Percentiles rank a stretch among this genome's conserved stretches.
These are phyloP conservation scores for Coniella lustricola DNA, from an alignment of 2,329 filamentous ascomycete genomes.

Conservation along the genomic window DNA sequence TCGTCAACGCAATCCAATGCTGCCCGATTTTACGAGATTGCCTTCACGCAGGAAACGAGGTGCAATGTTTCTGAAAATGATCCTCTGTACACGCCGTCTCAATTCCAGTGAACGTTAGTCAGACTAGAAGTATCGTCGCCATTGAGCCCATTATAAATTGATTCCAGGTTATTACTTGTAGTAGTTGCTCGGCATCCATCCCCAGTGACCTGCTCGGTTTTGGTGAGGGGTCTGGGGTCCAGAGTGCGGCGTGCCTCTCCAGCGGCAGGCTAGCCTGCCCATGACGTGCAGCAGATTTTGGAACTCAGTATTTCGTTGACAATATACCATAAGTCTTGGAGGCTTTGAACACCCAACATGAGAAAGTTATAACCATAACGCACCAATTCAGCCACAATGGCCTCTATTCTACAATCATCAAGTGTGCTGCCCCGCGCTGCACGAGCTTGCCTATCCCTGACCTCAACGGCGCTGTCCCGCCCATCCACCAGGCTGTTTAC, in stretches of 20 bases:
- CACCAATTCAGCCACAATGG: conserved; percentile 5
- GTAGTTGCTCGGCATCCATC: no score
- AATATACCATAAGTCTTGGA: conserved; percentile 5
- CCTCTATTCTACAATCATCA: conserved; percentile 1
- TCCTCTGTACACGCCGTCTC: no score
- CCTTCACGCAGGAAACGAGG: no score
- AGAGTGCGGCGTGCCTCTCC: no score
- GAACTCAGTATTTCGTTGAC: not conserved
- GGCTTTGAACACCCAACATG: conserved; percentile 11
- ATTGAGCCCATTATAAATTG: no score
- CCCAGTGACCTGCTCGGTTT: no score
- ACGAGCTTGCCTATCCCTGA: not conserved
- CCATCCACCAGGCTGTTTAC: conserved; percentile 4
- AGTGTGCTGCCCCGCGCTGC: conserved; percentile 2
- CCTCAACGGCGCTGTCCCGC: not conserved
- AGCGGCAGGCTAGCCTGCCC: conserved; percentile 5
- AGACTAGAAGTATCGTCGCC: no score
- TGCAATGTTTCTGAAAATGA: no score
- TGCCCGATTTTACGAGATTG: no score
- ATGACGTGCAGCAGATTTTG: conserved; percentile 13
- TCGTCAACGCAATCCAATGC: no score
- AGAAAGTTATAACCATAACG: not conserved
- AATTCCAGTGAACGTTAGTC: no score
- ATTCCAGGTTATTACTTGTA: no score
- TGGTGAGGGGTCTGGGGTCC: not conserved